Conservation (phyloP, 129 eudicot genomes). For the Helichrysum umbraculigerum region DNA sequence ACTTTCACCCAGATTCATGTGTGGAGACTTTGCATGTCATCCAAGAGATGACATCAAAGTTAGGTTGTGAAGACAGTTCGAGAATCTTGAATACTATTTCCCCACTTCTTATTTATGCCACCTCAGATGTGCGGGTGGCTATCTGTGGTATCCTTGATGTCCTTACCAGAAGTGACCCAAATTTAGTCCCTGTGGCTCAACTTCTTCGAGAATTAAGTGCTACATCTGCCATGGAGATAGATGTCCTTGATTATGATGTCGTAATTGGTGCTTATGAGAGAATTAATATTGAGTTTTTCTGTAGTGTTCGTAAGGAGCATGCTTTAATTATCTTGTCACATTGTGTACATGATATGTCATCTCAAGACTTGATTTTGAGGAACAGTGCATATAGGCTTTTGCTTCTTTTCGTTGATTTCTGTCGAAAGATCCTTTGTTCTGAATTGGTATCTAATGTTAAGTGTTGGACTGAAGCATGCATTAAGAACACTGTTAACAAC, state of each 20-base stretch:
- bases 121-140: conserved; percentile 47
- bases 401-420: conserved; percentile 64
- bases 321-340: conserved; percentile 71
- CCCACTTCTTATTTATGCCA: conserved; percentile 70
- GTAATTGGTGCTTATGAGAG: conserved; percentile 66
- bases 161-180: conserved; percentile 54
- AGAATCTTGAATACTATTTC: conserved; percentile 56
- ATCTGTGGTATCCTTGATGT: conserved; percentile 71
- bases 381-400: conserved; percentile 67
- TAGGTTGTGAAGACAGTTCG: conserved; percentile 41
- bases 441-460: conserved; percentile 24
- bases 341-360: conserved; percentile 81
- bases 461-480: conserved; percentile 47
- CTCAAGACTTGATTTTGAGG: conserved; percentile 71
- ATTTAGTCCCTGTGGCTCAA: conserved; percentile 56
- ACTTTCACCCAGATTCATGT: conserved; percentile 56
- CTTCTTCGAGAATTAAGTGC: conserved; percentile 75
- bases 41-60: conserved; percentile 44
- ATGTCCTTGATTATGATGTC: conserved; percentile 79
- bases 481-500: conserved; percentile 47
- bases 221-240: conserved; percentile 61
- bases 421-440: conserved; percentile 44
- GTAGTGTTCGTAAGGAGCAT: conserved; percentile 49
- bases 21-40: conserved; percentile 56
- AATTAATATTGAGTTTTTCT: conserved; percentile 52